phyloP scores from a whole-genome alignment of 2,329 filamentous ascomycete genomes.

The Microdochium nivale region DNA sequence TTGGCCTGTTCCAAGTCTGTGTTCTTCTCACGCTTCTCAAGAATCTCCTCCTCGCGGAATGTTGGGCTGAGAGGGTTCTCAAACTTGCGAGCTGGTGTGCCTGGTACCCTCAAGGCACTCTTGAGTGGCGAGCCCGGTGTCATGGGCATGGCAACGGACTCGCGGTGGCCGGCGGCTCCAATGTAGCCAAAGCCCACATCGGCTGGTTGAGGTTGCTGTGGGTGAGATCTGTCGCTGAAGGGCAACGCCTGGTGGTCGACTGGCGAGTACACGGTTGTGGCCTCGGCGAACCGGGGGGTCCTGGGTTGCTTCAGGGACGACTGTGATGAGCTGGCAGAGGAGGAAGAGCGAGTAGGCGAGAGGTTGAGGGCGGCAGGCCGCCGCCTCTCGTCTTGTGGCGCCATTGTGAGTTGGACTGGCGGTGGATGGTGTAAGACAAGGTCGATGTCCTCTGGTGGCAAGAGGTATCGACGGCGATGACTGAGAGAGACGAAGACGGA shows the following conservation, averaged over 20 bases:
- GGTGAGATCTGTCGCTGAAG: constrained; percentile 46
- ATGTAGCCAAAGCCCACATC: constrained; percentile 95
- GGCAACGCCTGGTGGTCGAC: constrained; percentile 56
- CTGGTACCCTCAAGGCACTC: constrained; percentile 82
- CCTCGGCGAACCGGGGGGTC: constrained; percentile 73
- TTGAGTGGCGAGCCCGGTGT: constrained; percentile 74
- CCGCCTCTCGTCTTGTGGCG: constrained; percentile 41
- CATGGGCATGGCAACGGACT: constrained; percentile 53
- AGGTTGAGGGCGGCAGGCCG: constrained; percentile 48
- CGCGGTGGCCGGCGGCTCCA: constrained; percentile 43
- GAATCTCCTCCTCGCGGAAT: constrained; percentile 75
- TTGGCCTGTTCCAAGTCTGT: constrained; percentile 83
- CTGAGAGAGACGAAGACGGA: constrained; percentile 15
- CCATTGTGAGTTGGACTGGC: constrained; percentile 19
- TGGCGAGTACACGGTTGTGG: constrained; percentile 70
- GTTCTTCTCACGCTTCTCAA: constrained; percentile 74
- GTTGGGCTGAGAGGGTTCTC: constrained; percentile 82
- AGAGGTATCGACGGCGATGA: constrained; percentile 5
- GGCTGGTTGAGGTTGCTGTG: constrained; percentile 62
- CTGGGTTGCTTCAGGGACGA: constrained; percentile 58
- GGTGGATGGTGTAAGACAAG: constrained; percentile 1
- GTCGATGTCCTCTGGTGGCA: constrained; percentile 13
- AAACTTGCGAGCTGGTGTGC: constrained; percentile 65
- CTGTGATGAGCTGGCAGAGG: constrained; percentile 40
- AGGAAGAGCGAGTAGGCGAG: constrained; percentile 37